Percentiles rank a stretch among this genome's conserved stretches.
These are phyloP conservation scores for Globisporangium yorkense DNA, from an alignment of 352 stramenopile species.

Conservation along the genomic window DNA sequence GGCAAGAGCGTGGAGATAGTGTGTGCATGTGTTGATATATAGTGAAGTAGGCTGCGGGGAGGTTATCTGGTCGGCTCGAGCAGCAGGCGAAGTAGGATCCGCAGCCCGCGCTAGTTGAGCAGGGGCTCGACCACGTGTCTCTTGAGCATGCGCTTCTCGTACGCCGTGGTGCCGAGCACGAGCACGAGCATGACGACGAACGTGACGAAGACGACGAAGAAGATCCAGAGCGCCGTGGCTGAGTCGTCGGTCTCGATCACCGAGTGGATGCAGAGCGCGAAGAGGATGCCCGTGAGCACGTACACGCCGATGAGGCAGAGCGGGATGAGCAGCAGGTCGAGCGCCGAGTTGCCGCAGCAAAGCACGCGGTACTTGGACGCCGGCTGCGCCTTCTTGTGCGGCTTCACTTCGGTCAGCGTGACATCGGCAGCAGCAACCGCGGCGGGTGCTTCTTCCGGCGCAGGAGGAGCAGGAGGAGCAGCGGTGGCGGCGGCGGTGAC, in stretches of 20 bases:
- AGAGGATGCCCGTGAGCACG: constrained; percentile 54
- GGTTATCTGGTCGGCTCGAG: too few species aligned
- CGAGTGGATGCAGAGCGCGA: constrained; percentile 60
- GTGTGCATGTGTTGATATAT: background rate
- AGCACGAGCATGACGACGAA: constrained; percentile 60
- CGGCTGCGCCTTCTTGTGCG: constrained; percentile 29
- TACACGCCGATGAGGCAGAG: constrained; percentile 56
- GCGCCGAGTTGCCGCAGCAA: constrained; percentile 70
- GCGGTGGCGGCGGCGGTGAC: background rate
- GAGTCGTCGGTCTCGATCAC: constrained; percentile 77
- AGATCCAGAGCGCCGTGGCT: constrained; percentile 71
- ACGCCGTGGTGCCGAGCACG: constrained; percentile 53
- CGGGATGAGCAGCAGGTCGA: constrained; percentile 69
- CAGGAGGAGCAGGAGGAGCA: background rate
- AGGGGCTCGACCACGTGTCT: constrained; percentile 32
- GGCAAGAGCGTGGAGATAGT: background rate
- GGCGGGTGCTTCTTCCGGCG: background rate
- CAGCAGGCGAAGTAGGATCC: too few species aligned
- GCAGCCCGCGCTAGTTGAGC: constrained; percentile 2
- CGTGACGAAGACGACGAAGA: constrained; percentile 66
- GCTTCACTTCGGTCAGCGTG: constrained; percentile 44
- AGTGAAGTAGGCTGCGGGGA: too few species aligned
- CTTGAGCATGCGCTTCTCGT: constrained; percentile 58
- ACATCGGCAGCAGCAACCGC: constrained; percentile 29
- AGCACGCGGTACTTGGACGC: constrained; percentile 33